Percentiles rank a stretch among this genome's conserved stretches.
Conservation (phyloP, 176 grass and related monocot species). For the Oryza rufipogon region DNA sequence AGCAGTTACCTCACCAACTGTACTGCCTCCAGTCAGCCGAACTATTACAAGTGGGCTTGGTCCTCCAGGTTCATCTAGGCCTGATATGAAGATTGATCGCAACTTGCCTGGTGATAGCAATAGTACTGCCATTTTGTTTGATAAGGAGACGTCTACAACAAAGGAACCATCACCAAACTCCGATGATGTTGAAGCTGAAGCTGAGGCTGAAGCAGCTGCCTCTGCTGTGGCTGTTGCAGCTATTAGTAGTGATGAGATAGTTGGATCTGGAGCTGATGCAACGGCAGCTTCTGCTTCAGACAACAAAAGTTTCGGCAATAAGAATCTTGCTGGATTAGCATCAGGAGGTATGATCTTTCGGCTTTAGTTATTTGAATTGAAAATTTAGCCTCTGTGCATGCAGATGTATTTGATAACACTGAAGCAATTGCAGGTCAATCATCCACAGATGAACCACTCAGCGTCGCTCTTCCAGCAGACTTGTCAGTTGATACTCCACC, state of each 20-base stretch:
- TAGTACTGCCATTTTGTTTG: constrained; percentile 49
- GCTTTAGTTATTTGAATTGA: constrained; percentile 24
- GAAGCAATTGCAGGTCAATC: constrained; percentile 54
- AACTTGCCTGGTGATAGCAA: constrained; percentile 48
- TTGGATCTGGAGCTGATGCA: constrained; percentile 56
- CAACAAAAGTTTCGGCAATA: constrained; percentile 62
- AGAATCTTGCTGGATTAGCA: constrained; percentile 55
- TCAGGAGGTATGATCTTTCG: constrained; percentile 59
- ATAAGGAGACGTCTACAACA: constrained; percentile 49
- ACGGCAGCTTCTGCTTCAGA: constrained; percentile 53
- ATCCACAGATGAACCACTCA: constrained; percentile 65
- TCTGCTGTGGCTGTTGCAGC: constrained; percentile 92
- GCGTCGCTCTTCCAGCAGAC: constrained; percentile 93
- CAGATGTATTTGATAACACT: constrained; percentile 40
- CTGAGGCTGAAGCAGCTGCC: constrained; percentile 93
- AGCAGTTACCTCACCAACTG: constrained; percentile 80
- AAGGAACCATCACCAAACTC: constrained; percentile 53
- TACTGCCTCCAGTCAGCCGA: constrained; percentile 63
- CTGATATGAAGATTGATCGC: constrained; percentile 62
- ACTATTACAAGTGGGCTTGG: constrained; percentile 72
- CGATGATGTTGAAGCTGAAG: constrained; percentile 61
- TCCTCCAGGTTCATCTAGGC: constrained; percentile 74
- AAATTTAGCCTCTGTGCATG: constrained; percentile 25
- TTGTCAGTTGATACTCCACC: constrained; percentile 87
- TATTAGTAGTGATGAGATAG: constrained; percentile 83